A percentile compares a stretch with the other conserved stretches of the same genome.
phyloP scores from a whole-genome alignment of 805 yeast genomes.

The Metschnikowia dekortorum region DNA sequence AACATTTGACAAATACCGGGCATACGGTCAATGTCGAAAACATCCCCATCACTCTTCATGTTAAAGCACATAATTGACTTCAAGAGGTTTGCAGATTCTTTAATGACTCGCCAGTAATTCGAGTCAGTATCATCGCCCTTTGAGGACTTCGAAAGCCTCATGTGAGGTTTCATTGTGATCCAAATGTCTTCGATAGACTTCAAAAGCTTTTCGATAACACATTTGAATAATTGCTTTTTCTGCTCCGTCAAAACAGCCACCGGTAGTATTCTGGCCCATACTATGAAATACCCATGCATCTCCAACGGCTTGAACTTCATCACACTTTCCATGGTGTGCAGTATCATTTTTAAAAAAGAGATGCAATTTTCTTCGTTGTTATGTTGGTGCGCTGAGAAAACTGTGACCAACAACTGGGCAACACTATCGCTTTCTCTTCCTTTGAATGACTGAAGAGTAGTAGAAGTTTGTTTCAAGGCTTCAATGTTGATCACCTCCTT shows the following conservation, averaged over 20 bases:
- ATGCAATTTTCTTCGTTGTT: constrained; percentile 4
- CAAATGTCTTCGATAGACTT: neutral
- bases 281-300: constrained; percentile 66
- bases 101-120: constrained; percentile 8
- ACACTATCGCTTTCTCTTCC: constrained; percentile 77
- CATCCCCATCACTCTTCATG: neutral
- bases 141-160: constrained; percentile 29
- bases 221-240: constrained; percentile 13
- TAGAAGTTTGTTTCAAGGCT: constrained; percentile 5
- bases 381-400: constrained; percentile 25
- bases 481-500: neutral
- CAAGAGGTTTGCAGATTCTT: constrained; percentile 63
- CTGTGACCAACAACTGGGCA: constrained; percentile 57
- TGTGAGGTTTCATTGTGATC: constrained; percentile 12
- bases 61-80: constrained; percentile 36
- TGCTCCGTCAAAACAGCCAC: neutral
- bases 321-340: constrained; percentile 4
- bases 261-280: constrained; percentile 27
- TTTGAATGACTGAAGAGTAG: constrained; percentile 35
- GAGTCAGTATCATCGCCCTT: constrained; percentile 14
- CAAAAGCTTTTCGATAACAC: constrained; percentile 18
- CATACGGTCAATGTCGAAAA: constrained; percentile 24
- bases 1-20: constrained; percentile 48
- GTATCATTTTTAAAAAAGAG: constrained; percentile 5
- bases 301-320: constrained; percentile 30